Base-by-base conservation (phyloP, 2,329 filamentous ascomycete genomes). In the Eutypella sp. region DNA sequence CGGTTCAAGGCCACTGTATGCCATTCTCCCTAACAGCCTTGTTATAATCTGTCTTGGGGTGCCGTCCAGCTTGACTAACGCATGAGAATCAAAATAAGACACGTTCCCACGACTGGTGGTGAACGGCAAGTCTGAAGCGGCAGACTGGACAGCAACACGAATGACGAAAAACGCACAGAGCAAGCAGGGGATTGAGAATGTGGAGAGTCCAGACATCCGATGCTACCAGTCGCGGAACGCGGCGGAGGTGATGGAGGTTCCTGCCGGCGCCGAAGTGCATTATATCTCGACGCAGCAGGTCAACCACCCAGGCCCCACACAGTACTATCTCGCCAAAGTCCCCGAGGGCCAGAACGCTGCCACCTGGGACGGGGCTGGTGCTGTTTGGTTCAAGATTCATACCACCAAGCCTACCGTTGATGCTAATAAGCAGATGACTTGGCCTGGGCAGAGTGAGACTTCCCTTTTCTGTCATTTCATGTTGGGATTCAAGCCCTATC, bases 351-450 rank as follows among this genome's bases (percentile, higher is more conserved):
- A 55, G 19, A 58, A 58, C 13, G 65, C 61, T 23, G 57, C 57
- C 3, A 62, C 55, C 13, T 68, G 61, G 57, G 67, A 68, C 44
- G 67, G 66, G 8, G 58, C 60, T 2, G 67, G 67, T 2, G 58
- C 56, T 15, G 63, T 66, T 3, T 69, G 66, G 66, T 68, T 67
- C 57, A 65, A 65, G 57, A 57, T 67, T 39, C 56, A 57, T 45
- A 68, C 68, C 0, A 62, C 65, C 47, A 57, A 66, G 55, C 71
- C 74, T n/a, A 61, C 61, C 9, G 68, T 73, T 51, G 70, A 71
- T 51, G 60, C 64, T 46, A 70, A 71, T 47, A 75, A 73, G 61
- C 67, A 71, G 46, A 66, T 78, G 22, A 70, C 68, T 34, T 67
- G 63, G 65, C 61, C 64, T 2, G 57, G 54, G 2, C 64, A 67